phyloP scores from a whole-genome alignment of 345 rosid genomes.

The Cardamine resedifolia region DNA sequence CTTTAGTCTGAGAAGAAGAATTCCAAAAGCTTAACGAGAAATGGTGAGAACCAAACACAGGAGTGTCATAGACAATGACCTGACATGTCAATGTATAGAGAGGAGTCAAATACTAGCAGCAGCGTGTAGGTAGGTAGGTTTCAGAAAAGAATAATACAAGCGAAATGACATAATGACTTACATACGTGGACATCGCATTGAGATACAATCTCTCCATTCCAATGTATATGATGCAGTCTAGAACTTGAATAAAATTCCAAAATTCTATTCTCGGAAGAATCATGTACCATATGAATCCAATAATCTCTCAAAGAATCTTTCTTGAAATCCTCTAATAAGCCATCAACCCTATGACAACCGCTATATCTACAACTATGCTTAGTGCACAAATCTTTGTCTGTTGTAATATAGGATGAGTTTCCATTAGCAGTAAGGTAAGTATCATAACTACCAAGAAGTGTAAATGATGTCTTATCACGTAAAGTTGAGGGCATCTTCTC shows the following conservation, averaged over 20 bases:
- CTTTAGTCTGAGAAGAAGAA: slow-evolving; percentile 38
- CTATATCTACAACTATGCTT: too few relatives aligned
- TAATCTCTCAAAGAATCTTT: slow-evolving; percentile 34
- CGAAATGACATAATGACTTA: slow-evolving; percentile 61
- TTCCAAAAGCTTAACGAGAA: slow-evolving; percentile 57
- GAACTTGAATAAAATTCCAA: slow-evolving; percentile 47
- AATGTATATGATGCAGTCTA: slow-evolving; percentile 72
- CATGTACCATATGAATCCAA: slow-evolving; percentile 61
- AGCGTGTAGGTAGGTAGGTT: neutral
- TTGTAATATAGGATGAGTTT: slow-evolving; percentile 31
- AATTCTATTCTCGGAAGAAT: slow-evolving; percentile 36
- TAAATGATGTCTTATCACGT: slow-evolving; percentile 56
- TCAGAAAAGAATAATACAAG: slow-evolving; percentile 15
- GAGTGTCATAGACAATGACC: slow-evolving; percentile 79
- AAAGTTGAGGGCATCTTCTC: slow-evolving; percentile 55
- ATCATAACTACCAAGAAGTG: slow-evolving; percentile 59
- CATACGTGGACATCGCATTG: slow-evolving; percentile 87
- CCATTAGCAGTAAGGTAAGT: slow-evolving; percentile 23
- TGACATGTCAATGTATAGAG: slow-evolving; percentile 39
- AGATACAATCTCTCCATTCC: slow-evolving; percentile 55
- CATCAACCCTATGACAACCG: slow-evolving; percentile 45
- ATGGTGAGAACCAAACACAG: slow-evolving; percentile 72
- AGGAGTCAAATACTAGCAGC: slow-evolving; percentile 23
- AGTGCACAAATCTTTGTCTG: slow-evolving; percentile 27
- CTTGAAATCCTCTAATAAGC: slow-evolving; percentile 38